Base-by-base conservation (phyloP, 345 rosid species). In the Mallotus nudiflorus region DNA sequence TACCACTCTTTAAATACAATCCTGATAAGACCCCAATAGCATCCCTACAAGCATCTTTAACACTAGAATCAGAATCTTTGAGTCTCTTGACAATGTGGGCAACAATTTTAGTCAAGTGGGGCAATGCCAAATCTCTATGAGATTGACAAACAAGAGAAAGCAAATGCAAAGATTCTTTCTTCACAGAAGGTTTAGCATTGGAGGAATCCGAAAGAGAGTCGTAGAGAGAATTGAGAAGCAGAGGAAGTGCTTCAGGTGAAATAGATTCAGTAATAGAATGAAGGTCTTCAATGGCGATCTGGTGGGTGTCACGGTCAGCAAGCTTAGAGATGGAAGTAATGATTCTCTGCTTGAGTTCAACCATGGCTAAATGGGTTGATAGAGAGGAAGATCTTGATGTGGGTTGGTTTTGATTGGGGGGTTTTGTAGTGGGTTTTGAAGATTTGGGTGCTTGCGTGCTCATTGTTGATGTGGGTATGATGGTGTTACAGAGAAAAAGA, bases 211-310 rank as follows among this genome's bases (percentile, higher is more conserved):
- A 78, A 4, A 74, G 72, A 42, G 98, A 88, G 56, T 91, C 97
- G 49, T 91, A 89, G 44, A 92, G 95, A 49, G 96, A 89, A 75
- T 92, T 96, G 31, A 96, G 89, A 9, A 92, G 82, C 95, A 96
- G 84, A 0, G 98, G 97, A 57, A 92, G 83, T 64, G 95, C 78
- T 28, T 92, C 97, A 54, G 83, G 87, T 40, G 95, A 80, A 74
- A 96, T 80, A 48, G 95, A 75, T 24, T 88, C 82, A 62, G 80
- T 88, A 24, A 85, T 82, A 59, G 89, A 79, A 74, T 92, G 91
- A 72, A 96, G 98, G 80, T 96, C 98, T 70, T 93, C 89, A 33
- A 89, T 81, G 6, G 99, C 99, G 80, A 96, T 90, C 78, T 92
- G 97, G 80, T 96, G 74, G 40, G 99, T 96, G 63, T 96, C 98